Evolutionary conservation across 2,329 filamentous ascomycete species (phyloP).

Genomic region (Colletotrichum spaethianum): DNA sequence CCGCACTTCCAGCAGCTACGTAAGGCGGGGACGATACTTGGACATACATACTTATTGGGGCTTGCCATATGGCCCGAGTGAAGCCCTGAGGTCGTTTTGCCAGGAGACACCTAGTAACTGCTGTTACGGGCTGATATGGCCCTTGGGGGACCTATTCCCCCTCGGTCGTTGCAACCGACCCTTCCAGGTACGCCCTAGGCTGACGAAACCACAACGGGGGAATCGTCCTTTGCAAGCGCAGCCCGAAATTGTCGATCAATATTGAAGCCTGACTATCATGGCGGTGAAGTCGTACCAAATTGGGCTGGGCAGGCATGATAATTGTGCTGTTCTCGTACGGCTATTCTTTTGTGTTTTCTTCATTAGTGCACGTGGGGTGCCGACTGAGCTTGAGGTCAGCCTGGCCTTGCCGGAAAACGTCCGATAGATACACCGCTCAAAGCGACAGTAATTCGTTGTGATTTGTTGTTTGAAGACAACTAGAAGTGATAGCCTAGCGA

Average conservation of each 20-base stretch:
- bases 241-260: constrained; percentile 1
- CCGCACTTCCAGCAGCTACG: constrained; percentile 7
- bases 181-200: background rate
- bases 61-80: constrained; percentile 18
- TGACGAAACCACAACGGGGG: constrained; percentile 2
- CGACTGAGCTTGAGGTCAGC: background rate
- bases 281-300: constrained; percentile 4
- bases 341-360: background rate
- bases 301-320: background rate
- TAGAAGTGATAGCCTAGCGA: background rate
- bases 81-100: constrained; percentile 3
- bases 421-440: background rate
- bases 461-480: background rate
- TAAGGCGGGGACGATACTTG: constrained; percentile 15
- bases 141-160: background rate
- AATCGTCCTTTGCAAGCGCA: constrained; percentile 20
- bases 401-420: background rate
- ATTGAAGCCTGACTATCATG: background rate
- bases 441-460: background rate
- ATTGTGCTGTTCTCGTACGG: background rate
- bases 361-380: background rate
- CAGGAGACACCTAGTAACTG: constrained; percentile 18
- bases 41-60: constrained; percentile 2
- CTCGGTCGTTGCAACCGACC: constrained; percentile 6
- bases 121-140: background rate